Conservation (phyloP, 1,139 yeast species). For the Starmera stellimalicola region DNA sequence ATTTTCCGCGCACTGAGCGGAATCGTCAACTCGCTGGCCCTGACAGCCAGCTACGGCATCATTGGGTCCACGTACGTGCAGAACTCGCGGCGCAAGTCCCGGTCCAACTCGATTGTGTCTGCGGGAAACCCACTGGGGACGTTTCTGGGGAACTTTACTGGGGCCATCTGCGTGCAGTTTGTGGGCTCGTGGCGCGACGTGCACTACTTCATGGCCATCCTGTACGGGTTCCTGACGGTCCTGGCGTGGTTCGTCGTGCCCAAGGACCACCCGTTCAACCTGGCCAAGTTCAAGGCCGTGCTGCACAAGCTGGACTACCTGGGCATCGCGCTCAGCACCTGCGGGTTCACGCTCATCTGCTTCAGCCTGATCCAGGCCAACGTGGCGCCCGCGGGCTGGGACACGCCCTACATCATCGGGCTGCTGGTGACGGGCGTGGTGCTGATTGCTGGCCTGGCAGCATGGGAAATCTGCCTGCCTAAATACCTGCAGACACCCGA, state of each 20-base stretch:
- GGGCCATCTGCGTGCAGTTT: conserved; percentile 31
- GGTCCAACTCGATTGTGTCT: conserved; percentile 32
- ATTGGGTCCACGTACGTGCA: conserved; percentile 28
- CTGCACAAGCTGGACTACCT: background rate
- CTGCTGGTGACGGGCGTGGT: conserved; percentile 29
- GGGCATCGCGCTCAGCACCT: background rate
- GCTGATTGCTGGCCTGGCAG: conserved; percentile 24
- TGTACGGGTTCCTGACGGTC: conserved; percentile 23
- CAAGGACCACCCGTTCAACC: background rate
- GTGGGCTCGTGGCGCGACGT: conserved; percentile 29
- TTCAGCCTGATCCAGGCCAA: conserved; percentile 34
- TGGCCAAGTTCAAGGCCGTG: background rate
- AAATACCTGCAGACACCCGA: background rate
- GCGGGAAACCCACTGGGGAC: conserved; percentile 40
- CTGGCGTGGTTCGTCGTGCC: conserved; percentile 25
- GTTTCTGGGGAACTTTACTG: conserved; percentile 29
- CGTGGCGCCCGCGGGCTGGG: conserved; percentile 31
- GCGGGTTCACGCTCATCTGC: conserved; percentile 20
- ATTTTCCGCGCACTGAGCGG: conserved; percentile 34
- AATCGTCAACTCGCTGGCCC: conserved; percentile 29
- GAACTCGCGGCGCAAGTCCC: conserved; percentile 29
- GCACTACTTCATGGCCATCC: conserved; percentile 30
- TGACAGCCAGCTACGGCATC: conserved; percentile 37
- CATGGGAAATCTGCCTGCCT: conserved; percentile 16
- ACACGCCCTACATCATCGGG: conserved; percentile 35